Percentiles rank a stretch among this genome's conserved stretches.
Conservation (phyloP, 2,329 filamentous ascomycete species). For the Septoria linicola region DNA sequence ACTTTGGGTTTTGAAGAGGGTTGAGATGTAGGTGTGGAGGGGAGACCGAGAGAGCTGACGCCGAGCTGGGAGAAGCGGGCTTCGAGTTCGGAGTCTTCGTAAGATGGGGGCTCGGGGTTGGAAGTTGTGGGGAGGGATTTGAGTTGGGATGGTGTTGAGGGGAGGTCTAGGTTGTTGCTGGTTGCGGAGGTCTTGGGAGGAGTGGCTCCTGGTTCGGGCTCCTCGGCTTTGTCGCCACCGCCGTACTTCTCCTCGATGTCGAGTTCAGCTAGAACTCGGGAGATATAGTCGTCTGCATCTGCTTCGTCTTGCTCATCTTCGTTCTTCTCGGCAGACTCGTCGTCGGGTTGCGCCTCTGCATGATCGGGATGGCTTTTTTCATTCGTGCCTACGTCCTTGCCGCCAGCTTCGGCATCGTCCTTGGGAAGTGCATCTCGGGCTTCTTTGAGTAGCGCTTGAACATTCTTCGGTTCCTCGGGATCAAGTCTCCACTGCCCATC, state of each 20-base stretch:
- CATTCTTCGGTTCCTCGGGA: slow-evolving; percentile 43
- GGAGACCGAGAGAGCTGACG: slow-evolving; percentile 45
- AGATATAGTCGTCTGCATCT: slow-evolving; percentile 49
- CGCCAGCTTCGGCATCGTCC: slow-evolving; percentile 20
- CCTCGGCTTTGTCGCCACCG: slow-evolving; percentile 16
- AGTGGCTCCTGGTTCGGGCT: not conserved
- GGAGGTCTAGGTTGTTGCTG: slow-evolving; percentile 27
- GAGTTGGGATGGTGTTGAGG: slow-evolving; percentile 36
- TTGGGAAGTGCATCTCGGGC: slow-evolving; percentile 42
- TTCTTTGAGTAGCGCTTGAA: slow-evolving; percentile 44
- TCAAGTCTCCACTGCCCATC: slow-evolving; percentile 43
- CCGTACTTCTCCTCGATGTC: slow-evolving; percentile 46
- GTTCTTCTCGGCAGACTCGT: slow-evolving; percentile 17
- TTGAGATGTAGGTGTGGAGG: slow-evolving; percentile 48
- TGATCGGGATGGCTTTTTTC: too few relatives aligned
- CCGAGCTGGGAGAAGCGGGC: slow-evolving; percentile 47
- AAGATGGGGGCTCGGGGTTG: slow-evolving; percentile 30
- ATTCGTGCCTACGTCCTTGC: not conserved
- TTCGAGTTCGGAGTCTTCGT: slow-evolving; percentile 47
- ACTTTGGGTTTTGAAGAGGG: slow-evolving; percentile 36
- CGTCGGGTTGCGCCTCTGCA: too few relatives aligned
- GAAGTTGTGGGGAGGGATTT: slow-evolving; percentile 15
- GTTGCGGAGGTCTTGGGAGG: not conserved
- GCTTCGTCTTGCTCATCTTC: slow-evolving; percentile 37
- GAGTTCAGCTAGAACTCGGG: slow-evolving; percentile 48